Conservation (phyloP, 257 asterid species). For the Solanum virginianum region DNA sequence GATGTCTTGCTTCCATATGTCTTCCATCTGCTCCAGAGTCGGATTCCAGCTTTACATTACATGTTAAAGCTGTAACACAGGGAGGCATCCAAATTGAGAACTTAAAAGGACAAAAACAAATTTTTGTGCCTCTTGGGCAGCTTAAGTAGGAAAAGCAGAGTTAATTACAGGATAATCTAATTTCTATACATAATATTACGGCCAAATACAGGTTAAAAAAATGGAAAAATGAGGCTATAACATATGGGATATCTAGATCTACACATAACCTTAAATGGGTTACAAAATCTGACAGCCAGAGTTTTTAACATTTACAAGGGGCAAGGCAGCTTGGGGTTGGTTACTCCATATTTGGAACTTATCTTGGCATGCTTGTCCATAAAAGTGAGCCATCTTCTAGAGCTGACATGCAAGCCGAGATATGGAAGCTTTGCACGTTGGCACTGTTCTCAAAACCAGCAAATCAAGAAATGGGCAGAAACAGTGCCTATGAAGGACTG, state of each 20-base stretch:
- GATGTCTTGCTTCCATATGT: too few relatives aligned
- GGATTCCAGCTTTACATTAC: neutral
- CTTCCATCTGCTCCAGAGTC: neutral
- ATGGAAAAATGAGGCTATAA: neutral
- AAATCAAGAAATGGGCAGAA: neutral
- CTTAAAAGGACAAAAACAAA: neutral
- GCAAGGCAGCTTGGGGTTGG: neutral
- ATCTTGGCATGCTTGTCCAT: neutral
- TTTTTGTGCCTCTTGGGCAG: neutral
- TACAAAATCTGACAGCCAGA: conserved; percentile 10
- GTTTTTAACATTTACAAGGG: neutral
- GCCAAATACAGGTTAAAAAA: neutral
- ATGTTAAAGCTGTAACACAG: neutral
- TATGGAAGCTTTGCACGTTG: neutral
- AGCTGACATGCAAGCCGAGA: neutral
- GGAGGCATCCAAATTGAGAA: neutral
- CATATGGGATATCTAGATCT: conserved; percentile 5
- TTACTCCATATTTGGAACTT: neutral
- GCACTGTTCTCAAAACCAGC: neutral
- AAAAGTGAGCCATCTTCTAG: neutral
- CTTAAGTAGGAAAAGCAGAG: neutral
- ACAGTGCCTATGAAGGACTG: conserved; percentile 15
- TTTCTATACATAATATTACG: conserved; percentile 1
- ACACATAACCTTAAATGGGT: conserved; percentile 1
- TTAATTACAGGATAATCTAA: neutral